These are phyloP conservation scores for Scheffersomyces insectosa DNA, from an alignment of 1,139 yeast species.

Conservation along the genomic window DNA sequence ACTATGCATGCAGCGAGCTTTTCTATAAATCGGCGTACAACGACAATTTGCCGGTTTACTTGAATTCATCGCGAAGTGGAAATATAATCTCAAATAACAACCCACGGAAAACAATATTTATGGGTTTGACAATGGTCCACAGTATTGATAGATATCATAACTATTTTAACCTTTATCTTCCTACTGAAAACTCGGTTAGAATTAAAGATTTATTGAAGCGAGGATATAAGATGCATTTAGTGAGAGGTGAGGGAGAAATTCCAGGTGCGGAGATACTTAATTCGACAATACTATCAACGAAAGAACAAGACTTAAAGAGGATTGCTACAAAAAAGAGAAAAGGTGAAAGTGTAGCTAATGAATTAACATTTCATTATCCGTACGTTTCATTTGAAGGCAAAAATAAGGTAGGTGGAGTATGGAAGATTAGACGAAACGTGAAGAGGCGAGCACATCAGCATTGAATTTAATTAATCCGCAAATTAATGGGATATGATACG, in stretches of 20 bases:
- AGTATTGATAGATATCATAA: constrained; percentile 51
- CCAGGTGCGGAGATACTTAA: constrained; percentile 36
- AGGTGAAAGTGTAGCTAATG: constrained; percentile 9
- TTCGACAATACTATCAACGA: constrained; percentile 20
- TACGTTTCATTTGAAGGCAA: constrained; percentile 51
- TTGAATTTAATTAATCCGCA: no score
- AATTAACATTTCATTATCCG: constrained; percentile 31
- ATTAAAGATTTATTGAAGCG: constrained; percentile 14
- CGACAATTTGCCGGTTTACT: constrained; percentile 16
- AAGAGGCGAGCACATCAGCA: constrained; percentile 38
- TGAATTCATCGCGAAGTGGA: constrained; percentile 18
- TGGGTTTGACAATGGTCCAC: constrained; percentile 57
- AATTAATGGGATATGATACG: no score
- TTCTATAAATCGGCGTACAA: constrained; percentile 1
- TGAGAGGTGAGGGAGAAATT: constrained; percentile 66
- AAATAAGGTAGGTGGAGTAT: constrained; percentile 56
- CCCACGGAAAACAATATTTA: constrained; percentile 16
- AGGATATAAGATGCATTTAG: constrained; percentile 44
- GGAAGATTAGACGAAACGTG: constrained; percentile 67
- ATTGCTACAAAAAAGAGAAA: constrained; percentile 8
- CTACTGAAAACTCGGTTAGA: constrained; percentile 26
- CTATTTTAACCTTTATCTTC: constrained; percentile 59
- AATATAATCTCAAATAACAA: constrained; percentile 14
- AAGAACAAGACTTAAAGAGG: constrained; percentile 8
- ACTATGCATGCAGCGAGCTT: not conserved